Evolutionary conservation across 352 stramenopile genomes (phyloP), one percentile per base, ranked within the genome.

Genomic region (Pythium phragmiticola): DNA sequence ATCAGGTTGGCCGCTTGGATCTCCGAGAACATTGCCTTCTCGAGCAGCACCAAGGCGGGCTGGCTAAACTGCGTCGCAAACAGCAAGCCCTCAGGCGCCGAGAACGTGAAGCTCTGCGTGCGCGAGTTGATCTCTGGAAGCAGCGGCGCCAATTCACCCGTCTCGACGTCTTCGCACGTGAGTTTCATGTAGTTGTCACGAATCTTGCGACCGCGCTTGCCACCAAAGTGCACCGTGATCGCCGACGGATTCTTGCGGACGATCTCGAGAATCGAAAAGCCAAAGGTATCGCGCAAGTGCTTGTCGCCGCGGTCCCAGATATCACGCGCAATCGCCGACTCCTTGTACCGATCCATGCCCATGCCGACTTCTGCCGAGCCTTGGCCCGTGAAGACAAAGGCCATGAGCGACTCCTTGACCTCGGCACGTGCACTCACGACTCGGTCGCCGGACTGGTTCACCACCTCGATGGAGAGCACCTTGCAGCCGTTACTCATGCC

Each of bases 31-130:
- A 80, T 88, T 0, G 88, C 88, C 69, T 94, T 94, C 61, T 96
- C 84, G 17, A 93, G 70, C 46, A 96, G 53, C 5, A 96, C 87
- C 8, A 96, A 67, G 5, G 85, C 85, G 14, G 84, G 85, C 62
- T 96, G 87, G 21, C 73, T 92, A 65, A 96, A 96, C 70, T 96
- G 86, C 3, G 88, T 96, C 13, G 86, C 82, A 48, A 96, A 95
- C 19, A 96, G 69, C 64, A 95, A 65, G 46, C 87, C 87, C 5
- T 88, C 80, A 0, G 84, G 78, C 0, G 77, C 72, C 0, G 78
- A 92, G 61, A 96, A 96, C 36, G 63, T 94, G 53, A 91, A 95
- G 59, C 80, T 94, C 61, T 95, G 81, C 7, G 88, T 95, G 19
- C 75, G 78, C n/a, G 60, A 48, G 26, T 85, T 88, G 64, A 96